Base-by-base conservation (phyloP, 1,284 basidiomycete species). In the Singerocomus inundabilis region DNA sequence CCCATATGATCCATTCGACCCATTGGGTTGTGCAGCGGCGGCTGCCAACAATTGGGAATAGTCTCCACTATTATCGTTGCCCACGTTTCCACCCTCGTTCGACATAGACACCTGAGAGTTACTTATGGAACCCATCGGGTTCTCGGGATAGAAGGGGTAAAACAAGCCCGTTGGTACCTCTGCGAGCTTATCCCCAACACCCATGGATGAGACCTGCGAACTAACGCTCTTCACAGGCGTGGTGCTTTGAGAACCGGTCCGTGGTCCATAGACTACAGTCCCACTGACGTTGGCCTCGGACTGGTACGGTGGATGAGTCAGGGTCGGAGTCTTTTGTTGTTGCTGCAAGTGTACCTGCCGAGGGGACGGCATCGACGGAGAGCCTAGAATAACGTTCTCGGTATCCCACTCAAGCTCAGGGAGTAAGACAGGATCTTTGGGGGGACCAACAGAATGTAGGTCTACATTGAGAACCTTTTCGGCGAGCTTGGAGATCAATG, bases 401-500 rank as follows among this genome's bases (percentile, higher is more conserved):
- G 74, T 77, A 26, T 86, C 85, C 87, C 88, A 90, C 49, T 85
- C 81, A 9, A 79, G 75, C 61, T 90, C 88, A 9, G 77, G 69
- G 43, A 88, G 70, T 8, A 90, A 73, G 42, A 82, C 70, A 5
- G 82, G 80, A 45, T 77, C 74, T 45, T 72, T 72, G 6, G 79
- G 74, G 6, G 84, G 84, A 15, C 76, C 76, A 36, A 85, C 77
- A 35, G 78, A 74, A 56, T 79, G 78, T 15, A 89, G 72, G 60
- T 84, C 79, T 41, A 87, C 81, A 30, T 77, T 77, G 69, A 90
- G 81, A 25, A 90, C 85, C 51, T 81, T 81, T 68, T 90, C 87
- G 1, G 86, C 88, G 38, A 91, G 78, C 57, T 80, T 84, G 15
- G 85, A 81, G 50, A 91, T 88, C 46, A 89, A 77, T n/a, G 88